Evolutionary conservation across 768 basidiomycete genomes (phyloP).

Genomic region (Termitomyces sp.): DNA sequence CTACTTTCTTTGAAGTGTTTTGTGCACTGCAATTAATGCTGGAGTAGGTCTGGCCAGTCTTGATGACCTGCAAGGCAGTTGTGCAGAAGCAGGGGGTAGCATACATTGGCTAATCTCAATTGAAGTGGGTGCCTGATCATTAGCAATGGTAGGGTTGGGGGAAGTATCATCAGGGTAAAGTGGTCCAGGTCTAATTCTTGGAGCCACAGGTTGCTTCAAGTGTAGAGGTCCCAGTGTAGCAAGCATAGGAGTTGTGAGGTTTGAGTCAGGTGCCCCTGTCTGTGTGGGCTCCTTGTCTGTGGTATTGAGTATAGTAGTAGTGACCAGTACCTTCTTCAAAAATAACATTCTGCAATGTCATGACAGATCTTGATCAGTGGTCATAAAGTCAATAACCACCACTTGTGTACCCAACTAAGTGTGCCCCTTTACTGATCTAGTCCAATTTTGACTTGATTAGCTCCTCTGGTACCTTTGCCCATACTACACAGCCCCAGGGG

Average conservation of each 20-base stretch:
- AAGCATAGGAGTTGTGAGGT: neutral
- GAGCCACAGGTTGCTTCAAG: neutral
- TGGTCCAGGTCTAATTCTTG: neutral
- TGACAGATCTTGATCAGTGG: too few relatives aligned
- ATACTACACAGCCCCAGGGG: neutral
- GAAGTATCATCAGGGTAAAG: neutral
- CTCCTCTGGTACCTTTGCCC: too few relatives aligned
- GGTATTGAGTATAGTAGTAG: neutral
- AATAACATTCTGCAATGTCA: too few relatives aligned
- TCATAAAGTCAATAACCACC: too few relatives aligned
- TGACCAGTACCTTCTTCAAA: neutral
- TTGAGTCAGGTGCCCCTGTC: neutral
- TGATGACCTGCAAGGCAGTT: neutral
- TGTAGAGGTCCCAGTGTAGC: neutral
- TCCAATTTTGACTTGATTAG: too few relatives aligned
- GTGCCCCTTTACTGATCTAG: too few relatives aligned
- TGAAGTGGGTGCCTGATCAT: neutral
- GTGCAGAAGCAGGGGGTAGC: neutral
- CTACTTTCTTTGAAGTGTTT: neutral
- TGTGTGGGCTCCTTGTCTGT: neutral
- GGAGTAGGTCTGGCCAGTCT: neutral
- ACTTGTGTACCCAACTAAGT: too few relatives aligned
- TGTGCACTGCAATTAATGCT: neutral
- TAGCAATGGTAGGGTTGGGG: neutral
- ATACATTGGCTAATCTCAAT: neutral